A percentile compares a stretch with the other conserved stretches of the same genome.
These are phyloP conservation scores for Fraxinus angustifolia DNA, from an alignment of 305 asterid species.

Conservation along the genomic window DNA sequence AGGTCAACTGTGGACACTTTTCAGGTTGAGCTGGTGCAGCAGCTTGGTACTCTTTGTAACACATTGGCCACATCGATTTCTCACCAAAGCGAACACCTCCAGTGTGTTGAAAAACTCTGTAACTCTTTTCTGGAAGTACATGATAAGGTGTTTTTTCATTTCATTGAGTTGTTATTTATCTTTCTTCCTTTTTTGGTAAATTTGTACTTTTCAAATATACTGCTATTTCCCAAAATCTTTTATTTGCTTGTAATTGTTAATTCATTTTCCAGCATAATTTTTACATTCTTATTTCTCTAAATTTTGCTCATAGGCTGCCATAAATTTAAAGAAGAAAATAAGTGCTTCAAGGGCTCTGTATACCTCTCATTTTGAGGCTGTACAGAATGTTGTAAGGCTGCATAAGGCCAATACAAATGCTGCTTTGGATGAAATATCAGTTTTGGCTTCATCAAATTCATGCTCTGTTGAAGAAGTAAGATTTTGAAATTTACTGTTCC, in stretches of 20 bases:
- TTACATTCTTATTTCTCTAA: not conserved
- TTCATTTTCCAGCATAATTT: not conserved
- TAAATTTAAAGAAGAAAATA: conserved; percentile 48
- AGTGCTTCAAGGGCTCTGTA: conserved; percentile 45
- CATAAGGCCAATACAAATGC: conserved; percentile 62
- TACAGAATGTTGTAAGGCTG: conserved; percentile 61
- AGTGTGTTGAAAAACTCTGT: conserved; percentile 55
- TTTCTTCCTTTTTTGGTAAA: not conserved
- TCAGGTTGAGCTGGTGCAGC: conserved; percentile 55
- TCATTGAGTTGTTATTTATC: not conserved
- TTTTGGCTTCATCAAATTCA: conserved; percentile 46
- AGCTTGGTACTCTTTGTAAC: conserved; percentile 51
- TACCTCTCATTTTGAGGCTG: conserved; percentile 67
- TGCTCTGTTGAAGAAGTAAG: conserved; percentile 51
- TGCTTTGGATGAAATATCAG: conserved; percentile 57
- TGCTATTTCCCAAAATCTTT: not conserved
- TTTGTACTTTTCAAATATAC: not conserved
- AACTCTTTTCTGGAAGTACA: conserved; percentile 53
- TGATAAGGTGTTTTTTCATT: conserved; percentile 40
- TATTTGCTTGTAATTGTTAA: not conserved
- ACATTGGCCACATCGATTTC: conserved; percentile 49
- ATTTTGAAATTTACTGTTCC: not conserved
- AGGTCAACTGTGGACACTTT: conserved; percentile 51
- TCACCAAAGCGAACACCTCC: conserved; percentile 58
- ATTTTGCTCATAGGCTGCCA: conserved; percentile 38